Evolutionary conservation across 2,329 filamentous ascomycete genomes (phyloP).

Genomic region (Sporothrix protearum): DNA sequence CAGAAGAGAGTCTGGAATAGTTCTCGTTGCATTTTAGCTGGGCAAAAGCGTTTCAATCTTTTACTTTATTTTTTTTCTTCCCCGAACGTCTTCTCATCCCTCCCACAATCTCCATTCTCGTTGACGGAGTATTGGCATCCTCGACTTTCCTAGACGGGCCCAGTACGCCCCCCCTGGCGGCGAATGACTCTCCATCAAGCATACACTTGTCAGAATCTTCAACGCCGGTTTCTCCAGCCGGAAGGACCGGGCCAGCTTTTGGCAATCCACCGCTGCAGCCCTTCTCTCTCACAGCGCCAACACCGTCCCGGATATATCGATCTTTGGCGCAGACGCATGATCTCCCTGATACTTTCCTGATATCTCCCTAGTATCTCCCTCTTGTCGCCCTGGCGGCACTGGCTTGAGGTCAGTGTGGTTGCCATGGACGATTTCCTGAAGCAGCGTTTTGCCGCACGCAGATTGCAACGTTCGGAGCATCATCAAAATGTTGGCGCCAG

Average conservation of each 20-base stretch:
- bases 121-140: background rate
- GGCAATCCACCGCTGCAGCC: background rate
- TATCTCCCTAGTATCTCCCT: no score
- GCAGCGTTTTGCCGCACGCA: background rate
- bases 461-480: background rate
- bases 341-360: no score
- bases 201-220: background rate
- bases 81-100: background rate
- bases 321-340: background rate
- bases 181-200: background rate
- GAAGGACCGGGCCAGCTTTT: background rate
- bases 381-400: background rate
- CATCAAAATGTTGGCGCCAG: background rate
- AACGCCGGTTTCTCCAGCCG: background rate
- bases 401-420: background rate
- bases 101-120: background rate
- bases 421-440: background rate
- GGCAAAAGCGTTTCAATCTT: background rate
- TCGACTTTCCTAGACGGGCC: background rate
- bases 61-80: background rate
- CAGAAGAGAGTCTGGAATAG: background rate
- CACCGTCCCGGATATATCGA: background rate
- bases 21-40: slow-evolving; percentile 2
- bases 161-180: background rate
- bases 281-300: background rate